Evolutionary conservation across 371 early-diverging fungal genomes (phyloP), one percentile per base, ranked within the genome.

Genomic region (Mucor plumbeus): DNA sequence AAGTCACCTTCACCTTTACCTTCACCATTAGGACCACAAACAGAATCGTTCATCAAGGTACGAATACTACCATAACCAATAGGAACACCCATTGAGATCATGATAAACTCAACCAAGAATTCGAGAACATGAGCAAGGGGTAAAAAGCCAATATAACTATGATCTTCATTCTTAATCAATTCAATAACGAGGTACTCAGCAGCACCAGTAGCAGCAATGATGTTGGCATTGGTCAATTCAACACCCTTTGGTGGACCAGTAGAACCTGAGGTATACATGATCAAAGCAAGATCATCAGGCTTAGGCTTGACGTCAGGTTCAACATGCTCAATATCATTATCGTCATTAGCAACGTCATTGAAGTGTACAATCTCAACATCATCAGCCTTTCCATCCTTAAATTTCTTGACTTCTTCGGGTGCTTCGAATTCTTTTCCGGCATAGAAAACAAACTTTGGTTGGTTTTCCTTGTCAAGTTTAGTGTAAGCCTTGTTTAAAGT

Each of bases 61-160:
- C 90, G 86, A 7, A 88, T 81, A 17, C 82, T 82, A 34, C 90
- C 98, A 76, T 95, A 98, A 4, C 95, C 96, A 59, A 97, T 83
- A 15, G 86, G 83, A 33, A 88, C 70, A 8, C 61, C 73, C 15
- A 74, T 36, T 5, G 72, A 66, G 13, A 94, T 74, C 64, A 84
- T 66, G 54, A 89, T 79, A 31, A 82, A 77, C 63, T 93, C 91
- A 19, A 92, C 82, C 17, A 90, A 72, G 67, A 93, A 88, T 63
- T 95, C 94, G 40, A 93, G 82, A 5, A 92, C 91, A 78, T 99
- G 99, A 7, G 97, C 96, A 5, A 95, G 76, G 11, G 98, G 99
- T 44, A 99, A 79, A 72, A 93, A 97, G 0, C 94, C 94, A 44
- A 97, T 85, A 64, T 95, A 84, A 6, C 77, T 63, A 53, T 90